Evolutionary conservation across 768 basidiomycete species (phyloP).

Genomic region (Auriculariales sp.): DNA sequence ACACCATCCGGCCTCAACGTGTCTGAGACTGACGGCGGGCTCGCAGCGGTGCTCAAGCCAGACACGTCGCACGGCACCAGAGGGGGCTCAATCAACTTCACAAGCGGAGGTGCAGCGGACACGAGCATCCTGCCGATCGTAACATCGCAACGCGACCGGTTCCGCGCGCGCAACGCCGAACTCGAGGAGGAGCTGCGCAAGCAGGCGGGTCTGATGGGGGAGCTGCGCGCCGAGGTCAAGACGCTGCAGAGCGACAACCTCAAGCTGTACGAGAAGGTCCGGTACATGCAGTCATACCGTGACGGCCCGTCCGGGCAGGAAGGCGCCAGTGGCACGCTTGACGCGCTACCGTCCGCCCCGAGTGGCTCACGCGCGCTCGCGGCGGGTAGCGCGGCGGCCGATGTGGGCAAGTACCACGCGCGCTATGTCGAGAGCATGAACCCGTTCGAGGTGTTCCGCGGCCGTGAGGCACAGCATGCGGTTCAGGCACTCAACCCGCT

Average conservation of each 20-base stretch:
- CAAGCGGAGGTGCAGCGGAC: constrained; percentile 46
- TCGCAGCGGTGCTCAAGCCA: not conserved
- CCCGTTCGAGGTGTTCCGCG: constrained; percentile 94
- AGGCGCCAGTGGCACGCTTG: constrained; percentile 46
- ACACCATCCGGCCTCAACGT: constrained; percentile 13
- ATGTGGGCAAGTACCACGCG: constrained; percentile 78
- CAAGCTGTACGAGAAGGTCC: constrained; percentile 96
- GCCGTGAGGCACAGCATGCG: constrained; percentile 91
- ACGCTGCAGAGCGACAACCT: constrained; percentile 88
- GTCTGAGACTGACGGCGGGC: not conserved
- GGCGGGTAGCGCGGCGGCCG: no score
- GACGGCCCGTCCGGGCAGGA: constrained; percentile 37
- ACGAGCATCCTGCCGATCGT: constrained; percentile 97
- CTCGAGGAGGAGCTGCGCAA: constrained; percentile 96
- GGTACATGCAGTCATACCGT: constrained; percentile 95
- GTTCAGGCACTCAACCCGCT: constrained; percentile 84
- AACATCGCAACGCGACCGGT: constrained; percentile 93
- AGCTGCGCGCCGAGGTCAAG: constrained; percentile 85
- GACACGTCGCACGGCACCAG: not conserved
- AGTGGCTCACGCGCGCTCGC: constrained; percentile 7
- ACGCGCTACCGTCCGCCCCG: constrained; percentile 37
- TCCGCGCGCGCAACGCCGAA: constrained; percentile 91
- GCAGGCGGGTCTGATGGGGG: constrained; percentile 88
- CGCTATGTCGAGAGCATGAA: constrained; percentile 97
- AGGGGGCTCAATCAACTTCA: constrained; percentile 54